Evolutionary conservation across 352 stramenopile species (phyloP).

Genomic region (Pythium rhizo-oryzae): DNA sequence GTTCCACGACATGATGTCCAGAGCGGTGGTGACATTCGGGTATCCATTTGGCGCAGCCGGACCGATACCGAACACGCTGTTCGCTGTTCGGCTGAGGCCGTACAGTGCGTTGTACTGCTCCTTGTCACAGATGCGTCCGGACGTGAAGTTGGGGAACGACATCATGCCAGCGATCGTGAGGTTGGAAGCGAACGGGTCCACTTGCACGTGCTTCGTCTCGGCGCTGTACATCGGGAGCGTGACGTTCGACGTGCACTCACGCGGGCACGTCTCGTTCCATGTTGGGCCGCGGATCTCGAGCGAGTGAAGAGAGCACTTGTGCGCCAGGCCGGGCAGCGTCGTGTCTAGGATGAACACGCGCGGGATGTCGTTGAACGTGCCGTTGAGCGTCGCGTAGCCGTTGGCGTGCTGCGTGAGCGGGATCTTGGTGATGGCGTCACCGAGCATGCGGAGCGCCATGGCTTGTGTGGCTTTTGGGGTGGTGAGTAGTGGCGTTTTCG

Average conservation of each 20-base stretch:
- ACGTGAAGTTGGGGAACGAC: conserved; percentile 5
- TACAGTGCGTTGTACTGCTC: not conserved
- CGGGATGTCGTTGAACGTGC: conserved; percentile 14
- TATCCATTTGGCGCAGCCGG: not conserved
- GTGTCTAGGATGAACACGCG: conserved; percentile 4
- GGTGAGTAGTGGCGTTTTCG: no score
- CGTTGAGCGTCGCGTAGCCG: conserved; percentile 9
- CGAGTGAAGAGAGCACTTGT: not conserved
- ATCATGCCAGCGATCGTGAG: conserved; percentile 4
- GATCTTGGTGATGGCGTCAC: not conserved
- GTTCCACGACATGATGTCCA: conserved; percentile 16
- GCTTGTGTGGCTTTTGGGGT: no score
- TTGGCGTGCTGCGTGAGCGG: not conserved
- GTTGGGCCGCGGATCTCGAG: not conserved
- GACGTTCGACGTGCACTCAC: not conserved
- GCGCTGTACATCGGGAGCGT: not conserved
- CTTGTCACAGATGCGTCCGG: conserved; percentile 8
- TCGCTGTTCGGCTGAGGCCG: not conserved
- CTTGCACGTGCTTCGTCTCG: not conserved
- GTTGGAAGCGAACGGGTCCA: conserved; percentile 5
- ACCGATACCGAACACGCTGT: conserved; percentile 13
- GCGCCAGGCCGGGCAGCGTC: not conserved
- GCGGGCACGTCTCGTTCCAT: not conserved
- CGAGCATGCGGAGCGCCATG: conserved; percentile 10
- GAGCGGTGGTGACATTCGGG: not conserved